phyloP scores from a whole-genome alignment of 2,329 filamentous ascomycete genomes.

The Mycosphaerella arachidis region DNA sequence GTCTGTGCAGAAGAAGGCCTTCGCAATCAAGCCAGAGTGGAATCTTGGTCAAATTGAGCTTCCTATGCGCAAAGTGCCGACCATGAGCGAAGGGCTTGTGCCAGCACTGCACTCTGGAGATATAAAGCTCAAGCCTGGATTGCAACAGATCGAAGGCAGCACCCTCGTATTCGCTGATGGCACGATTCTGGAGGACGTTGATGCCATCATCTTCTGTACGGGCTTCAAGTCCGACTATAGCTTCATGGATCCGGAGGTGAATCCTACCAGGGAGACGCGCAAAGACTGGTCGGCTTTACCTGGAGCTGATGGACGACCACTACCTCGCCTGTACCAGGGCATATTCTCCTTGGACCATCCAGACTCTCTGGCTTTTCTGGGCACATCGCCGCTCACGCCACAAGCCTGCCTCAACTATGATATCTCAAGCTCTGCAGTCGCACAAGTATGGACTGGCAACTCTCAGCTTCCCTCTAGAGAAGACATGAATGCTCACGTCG shows the following conservation, averaged over 20 bases:
- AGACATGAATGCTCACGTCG: conserved; percentile 7
- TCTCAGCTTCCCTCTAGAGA: neutral
- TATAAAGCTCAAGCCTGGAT: conserved; percentile 2
- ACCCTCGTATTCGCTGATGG: conserved; percentile 4
- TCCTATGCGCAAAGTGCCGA: neutral
- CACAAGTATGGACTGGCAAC: conserved; percentile 11
- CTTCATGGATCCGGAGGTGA: neutral
- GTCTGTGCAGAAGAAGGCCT: conserved; percentile 2
- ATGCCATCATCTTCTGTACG: conserved; percentile 12
- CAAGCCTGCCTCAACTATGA: conserved; percentile 11
- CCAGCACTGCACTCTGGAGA: conserved; percentile 5
- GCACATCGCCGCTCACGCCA: conserved; percentile 5
- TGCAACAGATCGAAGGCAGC: conserved; percentile 1
- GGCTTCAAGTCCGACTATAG: conserved; percentile 6
- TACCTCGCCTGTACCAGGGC: conserved; percentile 8
- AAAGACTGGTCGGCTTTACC: conserved; percentile 7
- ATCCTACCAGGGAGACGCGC: conserved; percentile 3
- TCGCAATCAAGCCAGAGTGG: conserved; percentile 7
- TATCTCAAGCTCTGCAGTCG: conserved; percentile 7
- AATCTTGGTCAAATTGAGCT: neutral
- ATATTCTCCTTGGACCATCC: conserved; percentile 9
- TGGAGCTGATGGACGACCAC: conserved; percentile 5
- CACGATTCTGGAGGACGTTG: neutral
- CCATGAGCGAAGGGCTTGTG: conserved; percentile 5
- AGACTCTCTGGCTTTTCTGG: conserved; percentile 8